These are phyloP conservation scores for Fusarium dlaminii DNA, from an alignment of 2,329 filamentous ascomycete species.

Conservation along the genomic window DNA sequence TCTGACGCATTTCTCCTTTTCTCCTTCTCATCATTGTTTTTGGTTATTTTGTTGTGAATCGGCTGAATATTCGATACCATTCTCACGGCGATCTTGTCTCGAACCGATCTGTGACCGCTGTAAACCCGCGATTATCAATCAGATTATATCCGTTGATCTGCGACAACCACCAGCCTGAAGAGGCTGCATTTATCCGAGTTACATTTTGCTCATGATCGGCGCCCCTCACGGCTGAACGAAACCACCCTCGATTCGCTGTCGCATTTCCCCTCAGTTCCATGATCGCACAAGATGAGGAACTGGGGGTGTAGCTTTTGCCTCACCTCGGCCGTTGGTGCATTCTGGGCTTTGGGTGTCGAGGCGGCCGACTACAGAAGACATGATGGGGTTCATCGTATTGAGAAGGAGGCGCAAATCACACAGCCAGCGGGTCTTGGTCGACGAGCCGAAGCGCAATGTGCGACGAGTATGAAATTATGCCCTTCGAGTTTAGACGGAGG, in stretches of 20 bases:
- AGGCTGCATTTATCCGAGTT: constrained; percentile 16
- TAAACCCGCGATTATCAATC: neutral
- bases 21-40: constrained; percentile 1
- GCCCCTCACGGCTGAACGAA: constrained; percentile 9
- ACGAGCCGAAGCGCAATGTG: constrained; percentile 40
- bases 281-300: constrained; percentile 31
- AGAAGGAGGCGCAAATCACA: constrained; percentile 43
- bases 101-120: constrained; percentile 2
- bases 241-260: constrained; percentile 3
- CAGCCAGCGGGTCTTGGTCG: constrained; percentile 24
- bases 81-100: constrained; percentile 1
- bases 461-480: constrained; percentile 46
- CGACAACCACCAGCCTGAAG: neutral
- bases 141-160: constrained; percentile 4
- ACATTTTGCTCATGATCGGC: constrained; percentile 21
- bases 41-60: constrained; percentile 1
- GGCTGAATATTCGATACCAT: neutral
- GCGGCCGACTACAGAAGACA: constrained; percentile 43
- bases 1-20: constrained; percentile 20
- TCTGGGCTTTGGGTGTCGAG: constrained; percentile 31
- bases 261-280: constrained; percentile 30
- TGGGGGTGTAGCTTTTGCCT: constrained; percentile 36
- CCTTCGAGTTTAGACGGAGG: constrained; percentile 54
- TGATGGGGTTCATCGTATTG: constrained; percentile 46
- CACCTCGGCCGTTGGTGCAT: constrained; percentile 26